Conservation (phyloP, 2,329 filamentous ascomycete genomes). For the Penicillium concentricum region DNA sequence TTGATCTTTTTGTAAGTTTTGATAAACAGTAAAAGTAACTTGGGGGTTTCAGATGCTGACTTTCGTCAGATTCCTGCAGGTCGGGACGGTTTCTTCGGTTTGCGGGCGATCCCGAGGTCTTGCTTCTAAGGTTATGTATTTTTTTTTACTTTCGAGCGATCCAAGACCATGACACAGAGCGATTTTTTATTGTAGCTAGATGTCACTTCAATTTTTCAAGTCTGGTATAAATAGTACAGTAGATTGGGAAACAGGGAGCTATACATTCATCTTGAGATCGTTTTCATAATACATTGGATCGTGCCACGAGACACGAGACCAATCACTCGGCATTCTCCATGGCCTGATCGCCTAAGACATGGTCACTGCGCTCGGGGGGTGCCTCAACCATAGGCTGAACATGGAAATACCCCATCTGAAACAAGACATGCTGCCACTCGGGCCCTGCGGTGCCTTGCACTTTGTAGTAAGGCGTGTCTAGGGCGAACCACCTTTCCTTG, state of each 20-base stretch:
- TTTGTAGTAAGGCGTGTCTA: constrained; percentile 57
- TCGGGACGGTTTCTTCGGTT: not conserved
- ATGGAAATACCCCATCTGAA: constrained; percentile 33
- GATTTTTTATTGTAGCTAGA: not conserved
- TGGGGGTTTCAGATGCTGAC: not conserved
- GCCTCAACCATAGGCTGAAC: constrained; percentile 21
- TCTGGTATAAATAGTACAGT: not conserved
- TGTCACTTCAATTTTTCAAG: not conserved
- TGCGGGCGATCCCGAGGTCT: not conserved
- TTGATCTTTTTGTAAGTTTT: not conserved
- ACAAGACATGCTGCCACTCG: constrained; percentile 42
- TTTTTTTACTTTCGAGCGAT: constrained; percentile 3
- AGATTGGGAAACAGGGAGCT: not conserved
- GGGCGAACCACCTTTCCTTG: constrained; percentile 70
- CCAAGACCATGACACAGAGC: not conserved
- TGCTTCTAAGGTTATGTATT: not conserved
- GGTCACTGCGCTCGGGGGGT: constrained; percentile 16
- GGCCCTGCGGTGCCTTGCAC: constrained; percentile 64
- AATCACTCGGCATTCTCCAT: not conserved
- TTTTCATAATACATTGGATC: constrained; percentile 4
- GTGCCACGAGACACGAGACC: not conserved
- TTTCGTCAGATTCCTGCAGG: constrained; percentile 1
- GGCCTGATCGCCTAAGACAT: not conserved
- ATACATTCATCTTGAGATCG: not conserved
- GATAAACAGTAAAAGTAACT: not conserved